These are phyloP conservation scores for Pelargonium cotyledonis DNA, from an alignment of 441 rosid genomes.

Conservation along the genomic window DNA sequence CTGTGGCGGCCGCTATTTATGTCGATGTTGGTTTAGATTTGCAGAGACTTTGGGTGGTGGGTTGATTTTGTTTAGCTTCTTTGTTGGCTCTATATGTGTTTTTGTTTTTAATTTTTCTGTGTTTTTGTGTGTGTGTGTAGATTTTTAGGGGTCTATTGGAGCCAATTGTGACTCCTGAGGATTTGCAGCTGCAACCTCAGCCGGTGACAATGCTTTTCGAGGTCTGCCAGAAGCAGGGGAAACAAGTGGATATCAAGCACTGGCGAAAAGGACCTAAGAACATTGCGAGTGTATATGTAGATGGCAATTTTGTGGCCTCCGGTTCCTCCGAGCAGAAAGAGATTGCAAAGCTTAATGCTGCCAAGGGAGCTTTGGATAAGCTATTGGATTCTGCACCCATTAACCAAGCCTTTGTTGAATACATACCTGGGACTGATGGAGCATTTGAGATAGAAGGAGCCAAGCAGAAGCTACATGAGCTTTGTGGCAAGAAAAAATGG, in stretches of 20 bases:
- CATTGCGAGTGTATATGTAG: constrained; percentile 45
- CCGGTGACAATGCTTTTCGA: constrained; percentile 54
- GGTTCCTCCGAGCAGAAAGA: constrained; percentile 53
- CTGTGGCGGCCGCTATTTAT: constrained; percentile 69
- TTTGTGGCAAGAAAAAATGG: no score
- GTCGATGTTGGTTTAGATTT: constrained; percentile 56
- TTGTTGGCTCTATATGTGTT: background rate
- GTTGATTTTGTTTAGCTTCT: constrained; percentile 10
- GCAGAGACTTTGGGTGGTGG: constrained; percentile 60
- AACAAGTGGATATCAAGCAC: constrained; percentile 40
- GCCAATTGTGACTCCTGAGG: constrained; percentile 53
- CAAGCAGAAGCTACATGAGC: no score
- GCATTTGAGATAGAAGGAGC: no score
- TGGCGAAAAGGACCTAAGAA: constrained; percentile 26
- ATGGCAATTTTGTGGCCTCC: constrained; percentile 44
- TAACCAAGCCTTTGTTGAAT: no score
- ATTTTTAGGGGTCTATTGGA: constrained; percentile 57
- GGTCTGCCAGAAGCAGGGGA: constrained; percentile 60
- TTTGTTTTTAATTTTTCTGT: background rate
- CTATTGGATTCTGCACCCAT: no score
- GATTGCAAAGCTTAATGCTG: constrained; percentile 30
- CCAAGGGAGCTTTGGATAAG: no score
- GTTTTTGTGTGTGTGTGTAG: constrained; percentile 27
- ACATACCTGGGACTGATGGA: no score
- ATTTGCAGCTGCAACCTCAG: constrained; percentile 57